A percentile compares a stretch with the other conserved stretches of the same genome.
These are phyloP conservation scores for Diatrype stigma DNA, from an alignment of 2,329 filamentous ascomycete genomes.

Conservation along the genomic window DNA sequence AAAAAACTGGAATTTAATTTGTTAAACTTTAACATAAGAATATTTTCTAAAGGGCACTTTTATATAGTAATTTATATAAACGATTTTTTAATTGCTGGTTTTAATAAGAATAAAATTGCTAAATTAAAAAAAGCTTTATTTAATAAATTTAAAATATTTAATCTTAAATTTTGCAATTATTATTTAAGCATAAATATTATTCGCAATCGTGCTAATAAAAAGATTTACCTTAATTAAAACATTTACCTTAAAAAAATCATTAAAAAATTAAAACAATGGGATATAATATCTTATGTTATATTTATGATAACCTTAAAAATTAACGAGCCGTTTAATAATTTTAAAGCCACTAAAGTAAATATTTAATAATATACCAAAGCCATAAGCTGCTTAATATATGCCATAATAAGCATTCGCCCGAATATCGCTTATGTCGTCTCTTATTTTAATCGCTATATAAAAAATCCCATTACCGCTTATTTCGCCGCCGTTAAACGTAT, in stretches of 20 bases:
- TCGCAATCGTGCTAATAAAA: slow-evolving; percentile 3
- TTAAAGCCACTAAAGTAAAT: neutral
- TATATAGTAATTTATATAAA: slow-evolving; percentile 8
- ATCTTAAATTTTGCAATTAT: slow-evolving; percentile 6
- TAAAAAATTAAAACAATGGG: slow-evolving; percentile 4
- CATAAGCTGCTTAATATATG: no score
- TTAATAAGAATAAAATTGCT: slow-evolving; percentile 4
- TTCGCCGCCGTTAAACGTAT: neutral
- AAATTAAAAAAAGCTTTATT: slow-evolving; percentile 4
- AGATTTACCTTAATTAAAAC: slow-evolving; percentile 5
- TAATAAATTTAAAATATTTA: slow-evolving; percentile 7
- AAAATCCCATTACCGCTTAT: slow-evolving; percentile 2
- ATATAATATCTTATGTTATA: slow-evolving; percentile 1
- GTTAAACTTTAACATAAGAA: slow-evolving; percentile 5
- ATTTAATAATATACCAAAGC: slow-evolving; percentile 6
- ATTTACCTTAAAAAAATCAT: neutral
- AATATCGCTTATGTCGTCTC: neutral
- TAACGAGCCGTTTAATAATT: slow-evolving; percentile 3
- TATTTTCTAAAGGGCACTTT: slow-evolving; percentile 6
- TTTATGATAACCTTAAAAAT: slow-evolving; percentile 5
- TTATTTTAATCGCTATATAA: slow-evolving; percentile 7
- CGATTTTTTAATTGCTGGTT: slow-evolving; percentile 4
- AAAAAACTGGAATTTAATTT: neutral
- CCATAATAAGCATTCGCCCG: no score
- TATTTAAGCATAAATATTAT: slow-evolving; percentile 6